A percentile compares a stretch with the other conserved stretches of the same genome.
Evolutionary conservation across 1,284 basidiomycete species (phyloP).

Genomic region (Grifola frondosa): DNA sequence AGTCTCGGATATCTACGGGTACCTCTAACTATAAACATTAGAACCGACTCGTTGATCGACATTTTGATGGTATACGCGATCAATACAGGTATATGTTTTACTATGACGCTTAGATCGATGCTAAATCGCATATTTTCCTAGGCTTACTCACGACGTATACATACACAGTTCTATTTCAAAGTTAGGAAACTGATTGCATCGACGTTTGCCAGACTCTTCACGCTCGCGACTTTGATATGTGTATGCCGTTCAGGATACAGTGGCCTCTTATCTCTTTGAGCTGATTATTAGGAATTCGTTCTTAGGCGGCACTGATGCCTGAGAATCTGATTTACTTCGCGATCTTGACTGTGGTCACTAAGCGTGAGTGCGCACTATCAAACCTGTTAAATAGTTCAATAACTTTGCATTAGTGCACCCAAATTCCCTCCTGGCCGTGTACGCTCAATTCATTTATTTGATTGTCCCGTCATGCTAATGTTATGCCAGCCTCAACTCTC

Average conservation of each 20-base stretch:
- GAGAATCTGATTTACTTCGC: constrained; percentile 5
- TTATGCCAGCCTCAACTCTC: constrained; percentile 4
- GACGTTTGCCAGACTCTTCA: neutral
- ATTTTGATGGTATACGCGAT: constrained; percentile 12
- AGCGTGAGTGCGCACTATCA: constrained; percentile 2
- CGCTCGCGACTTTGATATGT: neutral
- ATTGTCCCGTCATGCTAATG: neutral
- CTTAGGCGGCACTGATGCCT: constrained; percentile 3
- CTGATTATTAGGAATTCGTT: neutral
- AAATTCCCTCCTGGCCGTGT: constrained; percentile 15
- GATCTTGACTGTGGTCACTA: constrained; percentile 1
- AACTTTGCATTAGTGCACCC: constrained; percentile 9
- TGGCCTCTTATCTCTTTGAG: no score
- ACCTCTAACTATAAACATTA: no score
- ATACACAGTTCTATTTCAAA: no score
- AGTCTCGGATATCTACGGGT: no score
- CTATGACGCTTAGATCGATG: no score
- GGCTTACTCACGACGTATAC: no score
- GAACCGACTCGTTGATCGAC: constrained; percentile 14
- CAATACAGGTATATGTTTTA: constrained; percentile 17
- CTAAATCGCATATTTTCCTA: no score
- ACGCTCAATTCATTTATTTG: neutral
- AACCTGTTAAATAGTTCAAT: neutral
- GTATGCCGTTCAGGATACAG: no score
- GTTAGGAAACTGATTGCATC: no score